Evolutionary conservation across 192 early-diverging fungal species (phyloP).

Genomic region (Cetraspora pellucida): DNA sequence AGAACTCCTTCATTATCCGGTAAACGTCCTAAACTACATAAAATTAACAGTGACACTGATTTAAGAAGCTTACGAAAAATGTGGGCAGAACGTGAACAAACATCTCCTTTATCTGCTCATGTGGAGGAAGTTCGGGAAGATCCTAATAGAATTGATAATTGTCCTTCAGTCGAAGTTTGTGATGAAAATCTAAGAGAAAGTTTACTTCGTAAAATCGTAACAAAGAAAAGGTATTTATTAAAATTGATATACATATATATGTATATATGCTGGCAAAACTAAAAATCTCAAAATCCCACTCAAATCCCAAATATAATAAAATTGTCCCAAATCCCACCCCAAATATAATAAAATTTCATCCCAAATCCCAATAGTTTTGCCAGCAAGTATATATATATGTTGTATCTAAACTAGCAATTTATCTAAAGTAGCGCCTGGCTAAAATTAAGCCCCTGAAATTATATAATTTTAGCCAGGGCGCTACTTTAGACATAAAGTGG

Average conservation of each 20-base stretch:
- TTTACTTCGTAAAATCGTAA: constrained; percentile 22
- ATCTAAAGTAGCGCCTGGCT: no score
- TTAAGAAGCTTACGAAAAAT: constrained; percentile 10
- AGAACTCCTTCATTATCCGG: not conserved
- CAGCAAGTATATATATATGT: not conserved
- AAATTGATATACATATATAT: not conserved
- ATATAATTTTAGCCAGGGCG: no score
- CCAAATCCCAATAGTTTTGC: no score
- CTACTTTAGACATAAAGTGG: no score
- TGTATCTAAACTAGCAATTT: no score
- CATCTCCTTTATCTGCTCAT: not conserved
- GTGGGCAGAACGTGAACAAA: not conserved
- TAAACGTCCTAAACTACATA: constrained; percentile 25
- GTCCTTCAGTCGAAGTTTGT: not conserved
- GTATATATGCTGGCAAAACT: no score
- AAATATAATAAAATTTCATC: no score
- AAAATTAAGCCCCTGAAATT: no score
- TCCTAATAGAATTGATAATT: not conserved
- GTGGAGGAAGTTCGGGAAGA: not conserved
- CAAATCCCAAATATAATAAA: no score
- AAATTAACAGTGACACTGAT: constrained; percentile 25
- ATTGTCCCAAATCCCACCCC: no score
- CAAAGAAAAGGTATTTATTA: constrained; percentile 24
- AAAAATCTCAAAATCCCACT: no score
- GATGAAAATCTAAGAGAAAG: constrained; percentile 16